Base-by-base conservation (phyloP, 1,284 basidiomycete species). In the Fomitopsis schrenkii region DNA sequence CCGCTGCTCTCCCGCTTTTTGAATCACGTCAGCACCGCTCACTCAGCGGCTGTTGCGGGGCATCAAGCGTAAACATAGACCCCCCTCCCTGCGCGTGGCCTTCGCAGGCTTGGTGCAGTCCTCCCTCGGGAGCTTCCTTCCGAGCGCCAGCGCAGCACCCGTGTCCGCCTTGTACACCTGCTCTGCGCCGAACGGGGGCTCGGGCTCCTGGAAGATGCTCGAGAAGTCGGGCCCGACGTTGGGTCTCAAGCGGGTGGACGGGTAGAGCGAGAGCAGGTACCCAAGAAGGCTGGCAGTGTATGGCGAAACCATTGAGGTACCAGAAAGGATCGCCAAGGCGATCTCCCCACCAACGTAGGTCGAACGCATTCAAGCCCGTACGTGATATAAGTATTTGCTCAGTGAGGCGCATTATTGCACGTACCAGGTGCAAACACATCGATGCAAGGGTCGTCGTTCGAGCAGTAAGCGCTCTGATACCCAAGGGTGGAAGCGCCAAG, bases 381-480 rank as follows among this genome's bases (percentile, higher is more conserved):
- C 55, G 55, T 22, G 62, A 35, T 19, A n/a, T 58, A 14, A 46
- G 38, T 36, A 19, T 33, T 40, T 15, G 10, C 4, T 33, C 7
- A 7, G 28, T 9, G 50, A 14, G 19, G 48, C 17, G 7, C 3
- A 3, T 33, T 7, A 33, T n/a, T 36, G 15, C 7, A 64, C 67
- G 35, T 71, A 68, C 87, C 90, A 41, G 91, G 90, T 6, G 86
- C 89, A 70, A 91, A 91, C 71, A 93, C 77, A 70, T 93, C 90
- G 66, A 91, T 86, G 69, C 88, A 87, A 64, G 82, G 72, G 63
- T 87, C 88, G 71, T 78, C 82, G 82, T 90, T 91, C 68, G 85
- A 87, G 81, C 93, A 93, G 78, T 87, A 90, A 38, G 92, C 90
- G 55, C 88, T 82, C 67, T 84, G 82, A 72, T 95, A 91, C 55